Evolutionary conservation across 805 yeast genomes (phyloP).

Genomic region (Scheffersomyces amazonensis): DNA sequence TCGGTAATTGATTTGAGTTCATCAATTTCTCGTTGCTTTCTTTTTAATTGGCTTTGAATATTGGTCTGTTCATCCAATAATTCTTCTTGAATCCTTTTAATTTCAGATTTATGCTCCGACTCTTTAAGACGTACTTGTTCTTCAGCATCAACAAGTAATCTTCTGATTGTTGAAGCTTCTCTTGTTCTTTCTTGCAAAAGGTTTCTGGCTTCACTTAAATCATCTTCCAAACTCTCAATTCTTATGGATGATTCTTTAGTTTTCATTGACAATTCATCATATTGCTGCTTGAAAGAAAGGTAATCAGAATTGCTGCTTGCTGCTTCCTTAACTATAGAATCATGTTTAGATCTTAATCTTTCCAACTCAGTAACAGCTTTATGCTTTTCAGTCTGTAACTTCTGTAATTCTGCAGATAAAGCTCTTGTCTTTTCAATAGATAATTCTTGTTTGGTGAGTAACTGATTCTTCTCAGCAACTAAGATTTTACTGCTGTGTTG

Average conservation of each 20-base stretch:
- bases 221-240: conserved; percentile 73
- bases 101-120: conserved; percentile 54
- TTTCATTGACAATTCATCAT: conserved; percentile 68
- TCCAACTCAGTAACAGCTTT: conserved; percentile 37
- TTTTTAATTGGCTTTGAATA: conserved; percentile 44
- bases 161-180: conserved; percentile 71
- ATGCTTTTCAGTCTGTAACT: conserved; percentile 43
- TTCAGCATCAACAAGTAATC: conserved; percentile 67
- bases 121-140: conserved; percentile 49
- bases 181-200: conserved; percentile 77
- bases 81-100: conserved; percentile 56
- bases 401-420: conserved; percentile 35
- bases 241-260: conserved; percentile 60
- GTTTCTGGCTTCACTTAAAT: conserved; percentile 69
- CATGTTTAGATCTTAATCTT: conserved; percentile 35
- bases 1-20: conserved; percentile 45
- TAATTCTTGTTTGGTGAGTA: conserved; percentile 42
- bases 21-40: conserved; percentile 64
- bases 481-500: conserved; percentile 30
- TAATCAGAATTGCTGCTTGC: conserved; percentile 38
- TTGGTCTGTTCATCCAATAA: conserved; percentile 58
- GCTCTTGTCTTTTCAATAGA: conserved; percentile 25
- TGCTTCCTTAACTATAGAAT: conserved; percentile 28
- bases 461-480: conserved; percentile 36
- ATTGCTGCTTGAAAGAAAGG: conserved; percentile 54